These are phyloP conservation scores for Hyparrhenia diplandra DNA, from an alignment of 176 grass and related monocot genomes.

Conservation along the genomic window DNA sequence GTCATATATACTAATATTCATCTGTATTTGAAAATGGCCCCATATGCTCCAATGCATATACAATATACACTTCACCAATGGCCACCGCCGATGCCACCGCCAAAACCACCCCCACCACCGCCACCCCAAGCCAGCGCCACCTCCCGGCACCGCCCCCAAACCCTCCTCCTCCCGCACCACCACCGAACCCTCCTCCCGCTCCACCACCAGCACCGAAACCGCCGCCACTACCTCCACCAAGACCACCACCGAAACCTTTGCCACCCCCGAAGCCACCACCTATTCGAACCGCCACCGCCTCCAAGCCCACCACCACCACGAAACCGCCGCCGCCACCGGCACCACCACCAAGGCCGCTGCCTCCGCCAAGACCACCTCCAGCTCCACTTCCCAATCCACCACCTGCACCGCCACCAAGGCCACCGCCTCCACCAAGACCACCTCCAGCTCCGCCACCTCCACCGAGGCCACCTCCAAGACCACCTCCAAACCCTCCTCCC, in stretches of 20 bases:
- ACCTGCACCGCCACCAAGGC: constrained; percentile 26
- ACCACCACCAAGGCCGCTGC: constrained; percentile 15
- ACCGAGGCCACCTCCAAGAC: constrained; percentile 11
- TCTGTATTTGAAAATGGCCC: background rate
- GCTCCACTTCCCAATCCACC: too few species aligned
- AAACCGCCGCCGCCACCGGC: constrained; percentile 3
- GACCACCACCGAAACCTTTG: background rate
- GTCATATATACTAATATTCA: background rate
- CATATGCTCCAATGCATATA: background rate
- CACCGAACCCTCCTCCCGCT: background rate
- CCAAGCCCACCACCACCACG: constrained; percentile 7
- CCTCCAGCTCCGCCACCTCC: constrained; percentile 20
- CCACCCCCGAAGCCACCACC: constrained; percentile 17
- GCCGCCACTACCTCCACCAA: background rate
- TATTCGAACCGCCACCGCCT: background rate
- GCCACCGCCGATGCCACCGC: background rate
- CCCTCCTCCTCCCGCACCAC: background rate
- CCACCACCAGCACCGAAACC: constrained; percentile 15
- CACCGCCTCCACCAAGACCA: too few species aligned
- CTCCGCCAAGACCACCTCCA: constrained; percentile 28
- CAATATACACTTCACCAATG: background rate
- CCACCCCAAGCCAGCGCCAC: background rate
- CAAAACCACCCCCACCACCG: background rate
- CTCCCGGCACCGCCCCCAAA: background rate
- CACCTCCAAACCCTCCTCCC: constrained; percentile 28